Base-by-base conservation (phyloP, 1,284 basidiomycete genomes). In the Cutaneotrichosporon mucoides region DNA sequence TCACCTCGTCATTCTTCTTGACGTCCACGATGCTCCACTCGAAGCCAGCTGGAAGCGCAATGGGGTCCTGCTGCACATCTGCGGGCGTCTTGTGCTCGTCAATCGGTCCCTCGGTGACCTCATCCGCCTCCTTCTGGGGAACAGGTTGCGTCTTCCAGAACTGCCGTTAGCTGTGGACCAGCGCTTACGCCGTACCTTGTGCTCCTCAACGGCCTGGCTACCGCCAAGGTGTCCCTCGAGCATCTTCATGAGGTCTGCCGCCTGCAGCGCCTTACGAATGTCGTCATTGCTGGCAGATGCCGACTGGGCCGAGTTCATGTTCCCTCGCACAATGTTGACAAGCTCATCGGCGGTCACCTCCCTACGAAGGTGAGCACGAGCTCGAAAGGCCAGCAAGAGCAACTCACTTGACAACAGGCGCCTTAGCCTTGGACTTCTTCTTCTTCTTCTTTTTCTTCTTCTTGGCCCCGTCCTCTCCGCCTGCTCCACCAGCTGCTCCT, bases 111-210 rank as follows among this genome's bases (percentile, higher is more conserved):
- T 97, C 93, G 55, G 85, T 85, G 0, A 85, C 84, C 24, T 82
- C 81, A 11, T 43, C 42, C 40, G 81, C 83, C 46, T 50, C 45
- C 37, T 50, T 56, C 44, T 96, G 92, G 48, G 90, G 88, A 6
- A 99, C 96, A 3, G 96, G 96, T 77, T 97, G 93, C 4, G 93
- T 96, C 46, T 82, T 85, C 93, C 93, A 97, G 79, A 97, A 97
- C 91, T 24, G 24, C 24, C 24, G 24, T 24, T 24, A 24, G 24
- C 24, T 24, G 24, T 24, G 24, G 24, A 24, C 24, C 24, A 24
- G 24, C 24, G 24, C 24, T 24, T 24, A 24, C 24, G 24, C 24
- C 24, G 24, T 24, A 24, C 24, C 24, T 95, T 95, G 76, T 95
- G 91, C 70, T 88, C 87, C 35, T 88, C 89, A 68, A 88, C 82